Percentiles rank a stretch among this genome's conserved stretches.
phyloP scores from a whole-genome alignment of 306 rosid genomes.

The Arachis hypogaea region DNA sequence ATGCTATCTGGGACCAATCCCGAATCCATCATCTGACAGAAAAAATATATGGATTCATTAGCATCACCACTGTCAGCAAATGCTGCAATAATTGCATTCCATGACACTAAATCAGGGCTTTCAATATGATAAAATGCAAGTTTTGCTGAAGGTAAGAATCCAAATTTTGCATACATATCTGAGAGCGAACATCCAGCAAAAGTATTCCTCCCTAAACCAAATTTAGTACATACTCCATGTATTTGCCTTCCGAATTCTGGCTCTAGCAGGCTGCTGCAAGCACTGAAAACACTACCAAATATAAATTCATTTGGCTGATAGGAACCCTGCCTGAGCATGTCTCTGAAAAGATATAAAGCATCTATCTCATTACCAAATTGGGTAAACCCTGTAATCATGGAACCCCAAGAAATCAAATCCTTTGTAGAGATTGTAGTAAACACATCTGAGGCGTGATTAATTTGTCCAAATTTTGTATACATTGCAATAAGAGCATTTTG shows the following conservation, averaged over 20 bases:
- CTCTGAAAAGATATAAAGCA: slow-evolving; percentile 64
- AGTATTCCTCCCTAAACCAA: slow-evolving; percentile 60
- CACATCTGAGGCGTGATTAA: slow-evolving; percentile 55
- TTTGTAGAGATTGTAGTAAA: slow-evolving; percentile 54
- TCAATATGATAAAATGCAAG: slow-evolving; percentile 58
- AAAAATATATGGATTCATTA: slow-evolving; percentile 56
- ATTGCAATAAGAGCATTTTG: slow-evolving; percentile 82
- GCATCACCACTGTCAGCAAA: slow-evolving; percentile 51
- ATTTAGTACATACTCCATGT: slow-evolving; percentile 68
- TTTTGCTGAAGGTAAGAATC: slow-evolving; percentile 57
- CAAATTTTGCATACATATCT: slow-evolving; percentile 79
- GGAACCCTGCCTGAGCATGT: slow-evolving; percentile 58
- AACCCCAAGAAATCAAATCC: slow-evolving; percentile 82
- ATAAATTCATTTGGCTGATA: slow-evolving; percentile 72
- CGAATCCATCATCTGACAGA: slow-evolving; percentile 53
- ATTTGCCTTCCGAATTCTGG: slow-evolving; percentile 74
- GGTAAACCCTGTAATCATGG: slow-evolving; percentile 74
- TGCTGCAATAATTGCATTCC: slow-evolving; percentile 82
- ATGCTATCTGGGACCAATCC: slow-evolving; percentile 60
- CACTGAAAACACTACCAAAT: slow-evolving; percentile 70
- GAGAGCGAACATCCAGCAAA: slow-evolving; percentile 82
- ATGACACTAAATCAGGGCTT: slow-evolving; percentile 68
- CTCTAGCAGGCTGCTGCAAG: slow-evolving; percentile 62
- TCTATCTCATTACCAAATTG: slow-evolving; percentile 68
- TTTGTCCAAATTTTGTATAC: slow-evolving; percentile 64